A percentile compares a stretch with the other conserved stretches of the same genome.
These are phyloP conservation scores for Tilletia indica DNA, from an alignment of 1,284 basidiomycete genomes.

Conservation along the genomic window DNA sequence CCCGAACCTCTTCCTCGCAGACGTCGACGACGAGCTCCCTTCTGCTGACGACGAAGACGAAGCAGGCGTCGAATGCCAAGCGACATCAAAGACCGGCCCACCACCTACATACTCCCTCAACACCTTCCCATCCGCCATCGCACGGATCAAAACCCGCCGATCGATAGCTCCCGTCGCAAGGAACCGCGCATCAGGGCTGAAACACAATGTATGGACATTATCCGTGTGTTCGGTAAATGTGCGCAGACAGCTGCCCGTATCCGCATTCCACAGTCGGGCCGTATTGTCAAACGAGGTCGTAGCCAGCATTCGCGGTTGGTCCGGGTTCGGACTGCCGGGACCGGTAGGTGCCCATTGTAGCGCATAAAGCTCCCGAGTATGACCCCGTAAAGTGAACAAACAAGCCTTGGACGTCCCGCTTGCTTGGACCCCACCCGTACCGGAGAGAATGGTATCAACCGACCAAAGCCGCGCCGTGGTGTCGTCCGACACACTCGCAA, in stretches of 20 bases:
- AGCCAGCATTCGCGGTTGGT: slow-evolving; percentile 51
- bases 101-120: slow-evolving; percentile 25
- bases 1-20: slow-evolving; percentile 25
- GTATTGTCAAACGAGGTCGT: slow-evolving; percentile 53
- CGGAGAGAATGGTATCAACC: slow-evolving; percentile 26
- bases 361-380: slow-evolving; percentile 52
- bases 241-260: slow-evolving; percentile 48
- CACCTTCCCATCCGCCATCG: slow-evolving; percentile 28
- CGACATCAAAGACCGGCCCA: slow-evolving; percentile 31
- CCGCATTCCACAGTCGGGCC: slow-evolving; percentile 52
- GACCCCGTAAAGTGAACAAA: slow-evolving; percentile 40
- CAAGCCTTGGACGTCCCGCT: slow-evolving; percentile 25
- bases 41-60: neutral
- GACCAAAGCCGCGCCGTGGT: slow-evolving; percentile 49
- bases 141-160: slow-evolving; percentile 43
- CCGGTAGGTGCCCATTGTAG: slow-evolving; percentile 50
- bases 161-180: slow-evolving; percentile 54
- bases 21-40: neutral
- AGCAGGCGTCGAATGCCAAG: slow-evolving; percentile 25
- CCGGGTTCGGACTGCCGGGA: slow-evolving; percentile 38
- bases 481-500: slow-evolving; percentile 54
- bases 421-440: neutral
- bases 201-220: slow-evolving; percentile 49
- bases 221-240: slow-evolving; percentile 49
- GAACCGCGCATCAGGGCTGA: slow-evolving; percentile 49